Conservation (phyloP, 1,139 yeast species). For the Nakaseomyces sp. region DNA sequence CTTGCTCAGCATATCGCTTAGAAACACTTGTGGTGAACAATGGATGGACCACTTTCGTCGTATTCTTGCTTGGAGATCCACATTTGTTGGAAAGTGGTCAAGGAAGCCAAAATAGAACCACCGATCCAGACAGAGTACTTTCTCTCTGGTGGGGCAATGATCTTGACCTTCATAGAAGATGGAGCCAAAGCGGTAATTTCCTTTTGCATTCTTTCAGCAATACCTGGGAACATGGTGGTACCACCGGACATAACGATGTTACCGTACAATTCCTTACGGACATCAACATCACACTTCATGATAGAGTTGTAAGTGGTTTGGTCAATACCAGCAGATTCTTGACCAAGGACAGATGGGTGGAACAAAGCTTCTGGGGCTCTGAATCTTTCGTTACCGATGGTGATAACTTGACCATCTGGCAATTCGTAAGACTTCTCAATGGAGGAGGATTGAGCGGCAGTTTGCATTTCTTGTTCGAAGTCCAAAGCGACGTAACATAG, state of each 20-base stretch:
- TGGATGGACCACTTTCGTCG: conserved; percentile 99
- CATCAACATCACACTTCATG: conserved; percentile 98
- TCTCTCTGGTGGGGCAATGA: conserved; percentile 99
- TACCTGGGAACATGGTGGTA: conserved; percentile 99
- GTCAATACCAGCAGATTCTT: conserved; percentile 99
- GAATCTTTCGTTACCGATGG: conserved; percentile 99
- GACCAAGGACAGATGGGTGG: conserved; percentile 97
- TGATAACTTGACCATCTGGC: conserved; percentile 99
- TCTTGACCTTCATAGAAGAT: conserved; percentile 98
- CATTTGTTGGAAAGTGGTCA: conserved; percentile 99
- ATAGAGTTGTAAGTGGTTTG: conserved; percentile 99
- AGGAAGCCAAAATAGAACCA: conserved; percentile 98
- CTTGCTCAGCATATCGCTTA: conserved; percentile 35
- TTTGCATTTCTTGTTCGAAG: conserved; percentile 97
- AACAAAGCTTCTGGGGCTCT: conserved; percentile 99
- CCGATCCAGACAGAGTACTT: conserved; percentile 99
- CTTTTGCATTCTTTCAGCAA: conserved; percentile 99
- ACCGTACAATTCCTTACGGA: conserved; percentile 97
- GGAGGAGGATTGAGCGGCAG: conserved; percentile 96
- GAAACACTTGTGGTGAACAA: conserved; percentile 99
- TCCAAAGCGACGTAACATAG: conserved; percentile 96
- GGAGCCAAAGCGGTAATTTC: conserved; percentile 99
- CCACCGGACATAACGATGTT: conserved; percentile 99
- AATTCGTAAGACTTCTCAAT: conserved; percentile 98
- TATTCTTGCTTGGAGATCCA: conserved; percentile 99